These are phyloP conservation scores for Ophiocordyceps camponoti-rufipedis DNA, from an alignment of 2,329 filamentous ascomycete species.

Conservation along the genomic window DNA sequence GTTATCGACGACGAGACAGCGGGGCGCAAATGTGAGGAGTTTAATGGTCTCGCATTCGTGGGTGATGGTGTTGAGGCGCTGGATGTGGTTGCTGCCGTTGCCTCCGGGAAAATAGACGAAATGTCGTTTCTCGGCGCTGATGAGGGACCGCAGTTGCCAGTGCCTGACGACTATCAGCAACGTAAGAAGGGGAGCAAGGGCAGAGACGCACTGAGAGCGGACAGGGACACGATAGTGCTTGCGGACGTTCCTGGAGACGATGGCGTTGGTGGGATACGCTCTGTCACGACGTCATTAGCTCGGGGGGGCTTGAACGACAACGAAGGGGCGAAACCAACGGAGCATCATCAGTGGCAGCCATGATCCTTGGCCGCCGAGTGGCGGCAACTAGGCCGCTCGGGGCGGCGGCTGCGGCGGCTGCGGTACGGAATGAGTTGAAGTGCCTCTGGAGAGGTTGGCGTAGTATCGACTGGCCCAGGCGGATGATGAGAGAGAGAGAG, in stretches of 20 bases:
- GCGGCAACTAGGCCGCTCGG: constrained; percentile 1
- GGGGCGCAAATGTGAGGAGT: constrained; percentile 52
- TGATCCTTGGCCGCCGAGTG: constrained; percentile 9
- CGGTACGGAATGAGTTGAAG: not conserved
- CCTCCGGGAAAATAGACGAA: constrained; percentile 74
- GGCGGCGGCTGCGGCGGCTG: not conserved
- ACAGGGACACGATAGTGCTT: constrained; percentile 52
- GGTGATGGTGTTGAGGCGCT: constrained; percentile 49
- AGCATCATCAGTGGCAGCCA: constrained; percentile 37
- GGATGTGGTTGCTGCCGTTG: constrained; percentile 43
- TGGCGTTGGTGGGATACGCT: constrained; percentile 44
- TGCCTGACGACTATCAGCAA: constrained; percentile 31
- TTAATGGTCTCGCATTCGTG: constrained; percentile 58
- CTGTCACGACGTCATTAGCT: constrained; percentile 17
- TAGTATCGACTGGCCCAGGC: too few relatives aligned
- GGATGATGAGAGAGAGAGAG: not conserved
- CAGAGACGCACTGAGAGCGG: constrained; percentile 37
- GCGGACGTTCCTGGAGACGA: constrained; percentile 41
- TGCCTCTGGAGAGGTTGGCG: too few relatives aligned
- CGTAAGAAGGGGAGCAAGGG: not conserved
- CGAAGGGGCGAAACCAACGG: constrained; percentile 19
- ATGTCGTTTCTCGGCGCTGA: constrained; percentile 62
- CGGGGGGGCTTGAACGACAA: not conserved
- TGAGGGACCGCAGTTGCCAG: constrained; percentile 78
- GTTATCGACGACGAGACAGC: constrained; percentile 70